Evolutionary conservation across 768 basidiomycete genomes (phyloP).

Genomic region (Russula emetica): DNA sequence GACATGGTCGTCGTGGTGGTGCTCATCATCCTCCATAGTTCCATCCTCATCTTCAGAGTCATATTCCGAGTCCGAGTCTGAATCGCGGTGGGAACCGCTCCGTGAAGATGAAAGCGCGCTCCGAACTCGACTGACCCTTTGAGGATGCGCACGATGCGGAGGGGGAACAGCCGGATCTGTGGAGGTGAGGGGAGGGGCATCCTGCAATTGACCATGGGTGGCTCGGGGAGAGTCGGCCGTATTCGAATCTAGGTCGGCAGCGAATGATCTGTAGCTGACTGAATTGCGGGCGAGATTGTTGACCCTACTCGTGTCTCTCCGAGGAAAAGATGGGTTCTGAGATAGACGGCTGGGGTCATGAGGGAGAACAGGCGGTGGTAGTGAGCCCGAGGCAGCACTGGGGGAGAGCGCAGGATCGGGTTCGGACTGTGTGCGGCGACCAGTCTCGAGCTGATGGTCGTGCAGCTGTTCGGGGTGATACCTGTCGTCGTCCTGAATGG

Average conservation of each 20-base stretch:
- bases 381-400: background rate
- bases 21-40: slow-evolving; percentile 28
- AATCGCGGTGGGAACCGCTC: slow-evolving; percentile 18
- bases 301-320: slow-evolving; percentile 15
- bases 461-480: background rate
- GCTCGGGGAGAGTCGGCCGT: slow-evolving; percentile 1
- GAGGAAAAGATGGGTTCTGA: background rate
- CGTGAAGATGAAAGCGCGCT: slow-evolving; percentile 43
- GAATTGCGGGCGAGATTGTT: slow-evolving; percentile 15
- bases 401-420: background rate
- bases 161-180: slow-evolving; percentile 36
- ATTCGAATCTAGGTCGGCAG: slow-evolving; percentile 13
- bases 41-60: slow-evolving; percentile 23
- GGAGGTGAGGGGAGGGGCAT: background rate
- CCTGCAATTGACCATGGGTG: slow-evolving; percentile 2
- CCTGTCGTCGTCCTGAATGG: slow-evolving; percentile 18
- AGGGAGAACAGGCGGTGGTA: background rate
- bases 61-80: slow-evolving; percentile 17
- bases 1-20: slow-evolving; percentile 69
- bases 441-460: background rate
- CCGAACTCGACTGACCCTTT: slow-evolving; percentile 41
- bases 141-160: slow-evolving; percentile 28
- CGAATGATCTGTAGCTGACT: slow-evolving; percentile 16
- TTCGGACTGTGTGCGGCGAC: slow-evolving; percentile 10
- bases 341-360: background rate